These are phyloP conservation scores for Hypoxylon crocopeplum DNA, from an alignment of 495 filamentous ascomycete genomes.

Conservation along the genomic window DNA sequence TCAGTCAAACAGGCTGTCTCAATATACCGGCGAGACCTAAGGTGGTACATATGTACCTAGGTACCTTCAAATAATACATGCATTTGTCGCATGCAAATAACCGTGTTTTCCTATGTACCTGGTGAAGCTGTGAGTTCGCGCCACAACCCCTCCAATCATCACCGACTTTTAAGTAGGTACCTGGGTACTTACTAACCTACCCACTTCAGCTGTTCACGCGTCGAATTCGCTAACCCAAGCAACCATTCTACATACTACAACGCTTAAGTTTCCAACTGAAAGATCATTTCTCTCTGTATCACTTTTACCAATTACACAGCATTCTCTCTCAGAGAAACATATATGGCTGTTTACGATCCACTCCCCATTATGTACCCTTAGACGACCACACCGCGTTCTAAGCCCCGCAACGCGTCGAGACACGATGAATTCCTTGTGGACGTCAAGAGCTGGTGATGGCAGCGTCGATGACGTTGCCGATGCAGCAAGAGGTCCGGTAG, in stretches of 20 bases:
- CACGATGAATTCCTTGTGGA: slow-evolving; percentile 55
- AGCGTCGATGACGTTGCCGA: too few relatives aligned
- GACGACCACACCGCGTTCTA: slow-evolving; percentile 12
- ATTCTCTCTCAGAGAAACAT: neutral
- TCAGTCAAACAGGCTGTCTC: too few relatives aligned
- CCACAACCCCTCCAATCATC: slow-evolving; percentile 10
- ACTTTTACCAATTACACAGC: neutral
- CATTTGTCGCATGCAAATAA: too few relatives aligned
- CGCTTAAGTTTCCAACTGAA: too few relatives aligned
- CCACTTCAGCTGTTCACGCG: slow-evolving; percentile 12
- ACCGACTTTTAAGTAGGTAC: neutral
- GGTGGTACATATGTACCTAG: neutral
- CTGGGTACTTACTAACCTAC: slow-evolving; percentile 8
- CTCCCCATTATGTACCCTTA: slow-evolving; percentile 23
- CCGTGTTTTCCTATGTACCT: too few relatives aligned
- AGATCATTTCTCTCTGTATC: too few relatives aligned
- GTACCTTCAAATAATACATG: too few relatives aligned
- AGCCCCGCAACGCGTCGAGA: slow-evolving; percentile 33
- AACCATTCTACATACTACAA: too few relatives aligned
- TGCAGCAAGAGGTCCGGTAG: slow-evolving; percentile 29
- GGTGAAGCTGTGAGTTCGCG: slow-evolving; percentile 28
- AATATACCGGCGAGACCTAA: too few relatives aligned
- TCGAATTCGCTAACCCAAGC: too few relatives aligned
- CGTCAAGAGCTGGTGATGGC: slow-evolving; percentile 44
- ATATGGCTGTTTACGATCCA: neutral